Conservation (phyloP, 1,139 yeast genomes). For the Suhomyces ambrosiae region DNA sequence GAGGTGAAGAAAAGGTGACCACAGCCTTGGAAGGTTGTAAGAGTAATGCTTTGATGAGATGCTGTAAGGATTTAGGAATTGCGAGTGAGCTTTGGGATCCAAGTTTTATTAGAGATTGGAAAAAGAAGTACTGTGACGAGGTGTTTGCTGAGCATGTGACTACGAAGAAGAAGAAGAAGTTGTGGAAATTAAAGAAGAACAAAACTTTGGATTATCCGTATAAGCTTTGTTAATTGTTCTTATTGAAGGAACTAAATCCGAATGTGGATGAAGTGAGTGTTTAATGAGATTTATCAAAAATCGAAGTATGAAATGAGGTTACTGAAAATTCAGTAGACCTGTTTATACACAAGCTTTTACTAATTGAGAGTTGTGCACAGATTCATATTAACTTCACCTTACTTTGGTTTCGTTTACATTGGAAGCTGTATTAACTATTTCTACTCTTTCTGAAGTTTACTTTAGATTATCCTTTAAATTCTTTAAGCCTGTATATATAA, state of each 20-base stretch:
- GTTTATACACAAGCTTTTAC: background rate
- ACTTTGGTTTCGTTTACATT: no score
- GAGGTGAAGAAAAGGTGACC: constrained; percentile 78
- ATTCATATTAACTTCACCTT: no score
- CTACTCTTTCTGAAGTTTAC: no score
- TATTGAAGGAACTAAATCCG: no score
- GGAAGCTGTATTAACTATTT: no score
- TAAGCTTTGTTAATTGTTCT: constrained; percentile 41
- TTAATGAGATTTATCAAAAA: no score
- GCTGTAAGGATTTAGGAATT: constrained; percentile 94
- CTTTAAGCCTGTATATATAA: constrained; percentile 12
- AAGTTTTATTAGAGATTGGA: constrained; percentile 77
- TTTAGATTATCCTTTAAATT: background rate
- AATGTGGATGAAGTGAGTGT: no score
- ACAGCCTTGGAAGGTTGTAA: constrained; percentile 98
- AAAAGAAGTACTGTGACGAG: constrained; percentile 74
- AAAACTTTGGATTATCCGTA: constrained; percentile 81
- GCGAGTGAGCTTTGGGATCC: constrained; percentile 99
- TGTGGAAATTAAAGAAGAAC: constrained; percentile 83
- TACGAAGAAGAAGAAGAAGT: constrained; percentile 81
- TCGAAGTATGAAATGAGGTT: no score
- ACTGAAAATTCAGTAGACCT: no score
- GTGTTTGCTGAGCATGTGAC: constrained; percentile 83
- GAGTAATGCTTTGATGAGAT: constrained; percentile 94
- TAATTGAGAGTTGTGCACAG: no score